These are phyloP conservation scores for Aspergillus steynii DNA, from an alignment of 495 filamentous ascomycete genomes.

Conservation along the genomic window DNA sequence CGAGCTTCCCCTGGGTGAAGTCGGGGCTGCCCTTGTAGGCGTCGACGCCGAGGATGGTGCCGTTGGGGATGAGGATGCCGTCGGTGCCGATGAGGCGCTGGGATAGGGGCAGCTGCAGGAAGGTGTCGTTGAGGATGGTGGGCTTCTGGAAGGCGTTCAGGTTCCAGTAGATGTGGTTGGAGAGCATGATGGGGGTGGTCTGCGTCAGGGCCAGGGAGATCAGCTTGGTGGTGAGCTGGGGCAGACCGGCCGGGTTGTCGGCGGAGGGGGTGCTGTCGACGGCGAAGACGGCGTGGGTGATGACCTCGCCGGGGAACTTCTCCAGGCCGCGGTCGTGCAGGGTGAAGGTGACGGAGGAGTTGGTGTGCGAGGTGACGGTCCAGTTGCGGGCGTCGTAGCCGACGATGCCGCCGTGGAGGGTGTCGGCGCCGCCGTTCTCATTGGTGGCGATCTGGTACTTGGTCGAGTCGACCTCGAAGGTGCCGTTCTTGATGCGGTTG, in stretches of 20 bases:
- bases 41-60: constrained; percentile 64
- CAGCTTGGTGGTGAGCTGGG: constrained; percentile 48
- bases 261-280: constrained; percentile 39
- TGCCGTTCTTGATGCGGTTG: constrained; percentile 85
- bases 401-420: constrained; percentile 77
- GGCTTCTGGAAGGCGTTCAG: constrained; percentile 75
- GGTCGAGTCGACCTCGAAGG: constrained; percentile 67
- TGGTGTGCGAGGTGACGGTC: constrained; percentile 67
- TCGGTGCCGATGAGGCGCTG: constrained; percentile 71
- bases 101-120: constrained; percentile 69
- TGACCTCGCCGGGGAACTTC: constrained; percentile 78
- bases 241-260: constrained; percentile 43
- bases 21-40: constrained; percentile 64
- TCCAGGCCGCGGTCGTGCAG: constrained; percentile 72
- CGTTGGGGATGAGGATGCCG: constrained; percentile 75
- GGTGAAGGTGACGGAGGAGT: constrained; percentile 74
- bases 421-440: constrained; percentile 69
- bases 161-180: constrained; percentile 87
- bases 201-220: constrained; percentile 73
- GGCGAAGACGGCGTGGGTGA: constrained; percentile 76
- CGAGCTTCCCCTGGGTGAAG: constrained; percentile 74
- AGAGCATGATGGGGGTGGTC: constrained; percentile 79
- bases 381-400: constrained; percentile 85
- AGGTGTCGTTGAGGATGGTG: constrained; percentile 69
- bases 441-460: constrained; percentile 68